Conservation (phyloP, 768 basidiomycete species). For the Phlebiopsis flavidoalba region DNA sequence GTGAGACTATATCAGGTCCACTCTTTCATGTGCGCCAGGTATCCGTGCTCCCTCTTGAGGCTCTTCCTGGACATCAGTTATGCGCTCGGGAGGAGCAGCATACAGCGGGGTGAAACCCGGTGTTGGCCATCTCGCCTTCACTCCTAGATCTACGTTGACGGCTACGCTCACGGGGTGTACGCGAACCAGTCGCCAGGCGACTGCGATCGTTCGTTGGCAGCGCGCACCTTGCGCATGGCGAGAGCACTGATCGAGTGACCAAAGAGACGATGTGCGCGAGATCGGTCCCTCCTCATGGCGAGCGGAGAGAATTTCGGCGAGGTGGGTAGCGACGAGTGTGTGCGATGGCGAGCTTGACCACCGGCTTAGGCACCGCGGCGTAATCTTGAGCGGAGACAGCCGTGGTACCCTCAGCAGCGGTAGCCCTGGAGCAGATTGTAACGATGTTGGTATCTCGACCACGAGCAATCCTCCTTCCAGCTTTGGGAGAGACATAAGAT, state of each 20-base stretch:
- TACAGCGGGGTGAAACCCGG: background rate
- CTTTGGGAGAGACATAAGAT: slow-evolving; percentile 9
- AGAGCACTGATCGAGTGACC: slow-evolving; percentile 7
- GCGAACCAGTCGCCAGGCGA: background rate
- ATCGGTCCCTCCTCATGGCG: background rate
- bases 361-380: background rate
- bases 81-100: background rate
- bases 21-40: slow-evolving; percentile 10
- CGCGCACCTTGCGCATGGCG: background rate
- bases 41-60: background rate
- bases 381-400: background rate
- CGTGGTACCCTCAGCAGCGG: slow-evolving; percentile 3
- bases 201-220: background rate
- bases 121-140: background rate
- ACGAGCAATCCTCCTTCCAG: background rate
- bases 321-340: background rate
- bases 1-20: slow-evolving; percentile 6
- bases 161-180: slow-evolving; percentile 5
- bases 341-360: background rate
- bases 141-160: background rate
- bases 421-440: background rate
- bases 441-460: background rate
- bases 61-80: background rate
- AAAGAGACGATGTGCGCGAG: slow-evolving; percentile 1
- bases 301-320: background rate